Evolutionary conservation across 2,329 filamentous ascomycete genomes (phyloP), one percentile per base, ranked within the genome.

Genomic region (Clonostachys sp.): DNA sequence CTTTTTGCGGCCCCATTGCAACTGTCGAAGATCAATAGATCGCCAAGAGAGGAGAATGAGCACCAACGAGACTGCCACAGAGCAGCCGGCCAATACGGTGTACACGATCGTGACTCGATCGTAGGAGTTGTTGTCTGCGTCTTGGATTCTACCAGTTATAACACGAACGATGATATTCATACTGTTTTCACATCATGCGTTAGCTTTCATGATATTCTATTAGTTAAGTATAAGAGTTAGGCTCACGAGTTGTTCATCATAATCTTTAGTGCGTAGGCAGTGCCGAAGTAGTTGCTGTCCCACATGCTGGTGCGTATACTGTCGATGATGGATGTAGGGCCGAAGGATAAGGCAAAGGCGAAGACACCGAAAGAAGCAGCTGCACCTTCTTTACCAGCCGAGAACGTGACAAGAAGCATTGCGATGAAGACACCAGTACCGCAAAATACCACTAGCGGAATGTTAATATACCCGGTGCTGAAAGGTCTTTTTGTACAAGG

Each of bases 131-230:
- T 73, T 54, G 50, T 77, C 74, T 6, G 62, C 61, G 48, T 80
- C 76, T 53, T 80, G 77, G 4, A 80, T 65, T 0, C 70, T 70
- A 10, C 75, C 75, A 6, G 71, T 71, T 20, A 76, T 61, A 43
- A 79, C 70, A 2, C 73, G 66, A 13, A 79, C 61, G 45, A 78
- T 74, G 49, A 78, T 76, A 51, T 67, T 76, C 70, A 77, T 77
- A 8, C 71, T 74, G 50, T 14, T 10, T 30, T 30, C 24, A 5
- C 24, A 30, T 30, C 35, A 41, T 24, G 3, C 36, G 44, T 47
- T 35, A 51, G 41, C 24, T 30, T 30, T 10, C 8, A 4, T 30
- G 8, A 10, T n/a, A n/a, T 34, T 16, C 17, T 7, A 14, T 24
- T 30, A 10, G 24, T 1, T 10, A 30, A 30, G 24, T 30, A 30